These are phyloP conservation scores for Fusarium bactridioides DNA, from an alignment of 2,329 filamentous ascomycete species.

Conservation along the genomic window DNA sequence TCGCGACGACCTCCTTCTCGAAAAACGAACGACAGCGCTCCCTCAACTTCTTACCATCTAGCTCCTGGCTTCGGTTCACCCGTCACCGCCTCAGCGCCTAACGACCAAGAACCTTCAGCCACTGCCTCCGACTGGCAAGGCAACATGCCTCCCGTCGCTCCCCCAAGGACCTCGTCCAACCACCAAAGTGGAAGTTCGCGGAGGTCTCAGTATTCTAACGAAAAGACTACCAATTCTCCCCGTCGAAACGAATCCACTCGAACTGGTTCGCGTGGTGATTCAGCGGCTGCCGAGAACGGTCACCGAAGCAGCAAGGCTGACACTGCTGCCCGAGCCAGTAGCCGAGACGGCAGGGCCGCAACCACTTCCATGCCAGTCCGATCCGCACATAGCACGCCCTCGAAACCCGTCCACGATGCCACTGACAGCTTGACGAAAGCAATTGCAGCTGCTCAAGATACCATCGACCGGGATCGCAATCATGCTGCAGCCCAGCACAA, in stretches of 20 bases:
- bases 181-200: slow-evolving; percentile 54
- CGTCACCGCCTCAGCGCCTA: slow-evolving; percentile 51
- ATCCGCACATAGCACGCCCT: slow-evolving; percentile 53
- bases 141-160: slow-evolving; percentile 75
- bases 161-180: slow-evolving; percentile 83
- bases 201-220: slow-evolving; percentile 55
- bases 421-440: slow-evolving; percentile 82
- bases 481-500: slow-evolving; percentile 38
- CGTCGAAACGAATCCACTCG: slow-evolving; percentile 51
- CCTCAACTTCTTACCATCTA: slow-evolving; percentile 46
- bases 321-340: slow-evolving; percentile 49
- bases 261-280: slow-evolving; percentile 45
- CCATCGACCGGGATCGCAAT: slow-evolving; percentile 41
- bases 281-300: slow-evolving; percentile 41
- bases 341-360: slow-evolving; percentile 51
- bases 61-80: slow-evolving; percentile 58
- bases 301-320: slow-evolving; percentile 49
- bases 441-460: slow-evolving; percentile 53
- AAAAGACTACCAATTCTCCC: slow-evolving; percentile 54
- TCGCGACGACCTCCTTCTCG: slow-evolving; percentile 62
- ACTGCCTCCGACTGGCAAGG: slow-evolving; percentile 61
- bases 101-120: slow-evolving; percentile 52
- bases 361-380: slow-evolving; percentile 56
- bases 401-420: slow-evolving; percentile 73
- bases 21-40: slow-evolving; percentile 60